Percentiles rank a stretch among this genome's conserved stretches.
These are phyloP conservation scores for Zygosaccharomyces sapae DNA, from an alignment of 1,139 yeast genomes.

Conservation along the genomic window DNA sequence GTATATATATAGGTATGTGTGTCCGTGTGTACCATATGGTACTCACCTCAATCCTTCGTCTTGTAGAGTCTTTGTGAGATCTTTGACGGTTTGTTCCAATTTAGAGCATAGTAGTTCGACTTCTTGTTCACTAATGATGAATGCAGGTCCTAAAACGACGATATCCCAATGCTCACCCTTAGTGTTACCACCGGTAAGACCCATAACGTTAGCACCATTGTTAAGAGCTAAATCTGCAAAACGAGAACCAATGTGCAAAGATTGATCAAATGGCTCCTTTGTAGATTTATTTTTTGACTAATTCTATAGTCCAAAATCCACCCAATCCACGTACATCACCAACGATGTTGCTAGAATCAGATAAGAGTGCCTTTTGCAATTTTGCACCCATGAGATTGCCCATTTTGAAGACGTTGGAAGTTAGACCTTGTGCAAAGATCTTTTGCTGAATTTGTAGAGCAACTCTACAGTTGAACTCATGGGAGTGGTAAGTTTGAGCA, in stretches of 20 bases:
- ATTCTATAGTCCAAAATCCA: slow-evolving; percentile 57
- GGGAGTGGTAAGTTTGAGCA: slow-evolving; percentile 59
- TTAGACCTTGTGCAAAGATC: slow-evolving; percentile 43
- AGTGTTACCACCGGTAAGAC: slow-evolving; percentile 42
- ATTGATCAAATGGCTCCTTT: slow-evolving; percentile 45
- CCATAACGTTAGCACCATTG: slow-evolving; percentile 46
- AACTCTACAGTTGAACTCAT: slow-evolving; percentile 55
- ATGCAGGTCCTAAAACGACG: slow-evolving; percentile 49
- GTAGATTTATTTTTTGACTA: slow-evolving; percentile 49
- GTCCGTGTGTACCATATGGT: background rate
- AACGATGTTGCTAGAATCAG: slow-evolving; percentile 38
- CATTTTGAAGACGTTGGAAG: slow-evolving; percentile 46
- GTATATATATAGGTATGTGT: background rate
- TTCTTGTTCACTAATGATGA: slow-evolving; percentile 44
- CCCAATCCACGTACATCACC: slow-evolving; percentile 63
- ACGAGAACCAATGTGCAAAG: slow-evolving; percentile 37
- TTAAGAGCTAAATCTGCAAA: slow-evolving; percentile 40
- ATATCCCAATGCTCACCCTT: slow-evolving; percentile 44
- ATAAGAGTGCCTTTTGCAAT: slow-evolving; percentile 38
- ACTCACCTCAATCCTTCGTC: slow-evolving; percentile 15
- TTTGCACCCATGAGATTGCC: slow-evolving; percentile 49
- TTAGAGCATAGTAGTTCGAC: slow-evolving; percentile 43
- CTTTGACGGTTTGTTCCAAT: slow-evolving; percentile 15
- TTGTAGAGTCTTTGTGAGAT: slow-evolving; percentile 14
- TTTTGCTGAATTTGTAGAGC: slow-evolving; percentile 57